These are phyloP conservation scores for Kregervanrija delftensis DNA, from an alignment of 805 yeast genomes.

Conservation along the genomic window DNA sequence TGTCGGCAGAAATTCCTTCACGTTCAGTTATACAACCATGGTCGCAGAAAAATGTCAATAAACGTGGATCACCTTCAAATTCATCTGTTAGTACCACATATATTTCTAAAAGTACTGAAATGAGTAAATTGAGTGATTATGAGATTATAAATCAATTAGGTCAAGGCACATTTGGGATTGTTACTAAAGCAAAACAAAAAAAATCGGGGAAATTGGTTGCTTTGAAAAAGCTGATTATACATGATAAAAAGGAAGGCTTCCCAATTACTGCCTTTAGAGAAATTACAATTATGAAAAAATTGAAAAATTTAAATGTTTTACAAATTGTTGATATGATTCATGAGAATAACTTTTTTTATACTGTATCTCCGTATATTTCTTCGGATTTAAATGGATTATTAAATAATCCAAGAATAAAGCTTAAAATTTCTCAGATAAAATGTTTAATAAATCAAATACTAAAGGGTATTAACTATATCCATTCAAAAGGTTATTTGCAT, in stretches of 20 bases:
- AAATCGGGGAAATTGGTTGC: conserved; percentile 67
- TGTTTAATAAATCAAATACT: conserved; percentile 75
- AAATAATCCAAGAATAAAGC: conserved; percentile 62
- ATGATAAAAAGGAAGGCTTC: conserved; percentile 71
- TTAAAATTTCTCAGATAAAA: conserved; percentile 67
- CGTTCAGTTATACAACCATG: too few species aligned
- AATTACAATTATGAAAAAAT: conserved; percentile 67
- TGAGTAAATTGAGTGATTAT: conserved; percentile 28
- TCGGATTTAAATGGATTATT: conserved; percentile 86
- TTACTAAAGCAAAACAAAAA: conserved; percentile 63
- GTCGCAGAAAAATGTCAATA: background rate
- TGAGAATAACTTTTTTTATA: conserved; percentile 52
- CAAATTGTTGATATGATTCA: conserved; percentile 76
- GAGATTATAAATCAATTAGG: conserved; percentile 45
- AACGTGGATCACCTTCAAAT: background rate
- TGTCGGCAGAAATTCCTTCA: too few species aligned
- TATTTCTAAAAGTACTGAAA: conserved; percentile 18
- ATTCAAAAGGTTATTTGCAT: conserved; percentile 55
- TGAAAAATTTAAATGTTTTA: conserved; percentile 65
- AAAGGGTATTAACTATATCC: conserved; percentile 77
- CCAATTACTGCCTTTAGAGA: conserved; percentile 96
- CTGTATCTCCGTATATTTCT: conserved; percentile 90
- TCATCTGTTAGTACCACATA: background rate
- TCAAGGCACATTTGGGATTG: conserved; percentile 87
- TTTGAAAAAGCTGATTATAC: conserved; percentile 75